Conservation (phyloP, 2,329 filamentous ascomycete genomes). For the Thielaviopsis euricoi region DNA sequence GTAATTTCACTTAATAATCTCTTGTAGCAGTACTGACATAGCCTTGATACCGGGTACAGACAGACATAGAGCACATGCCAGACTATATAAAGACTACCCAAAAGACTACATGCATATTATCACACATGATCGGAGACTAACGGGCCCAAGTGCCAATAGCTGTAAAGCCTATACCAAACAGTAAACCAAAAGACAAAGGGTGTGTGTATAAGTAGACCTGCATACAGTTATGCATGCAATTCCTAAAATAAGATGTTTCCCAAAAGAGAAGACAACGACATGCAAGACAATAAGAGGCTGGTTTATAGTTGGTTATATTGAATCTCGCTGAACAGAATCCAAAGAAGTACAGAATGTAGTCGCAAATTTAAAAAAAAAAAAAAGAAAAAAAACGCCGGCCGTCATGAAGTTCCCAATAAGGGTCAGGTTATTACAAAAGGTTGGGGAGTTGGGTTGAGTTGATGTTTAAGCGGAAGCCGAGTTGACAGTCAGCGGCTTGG, state of each 20-base stretch:
- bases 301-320: not conserved
- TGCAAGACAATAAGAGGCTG: not conserved
- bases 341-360: not conserved
- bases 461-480: slow-evolving; percentile 15
- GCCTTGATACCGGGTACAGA: not conserved
- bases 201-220: not conserved
- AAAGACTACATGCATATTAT: too few species aligned
- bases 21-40: not conserved
- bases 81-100: not conserved
- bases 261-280: not conserved
- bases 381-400: not conserved
- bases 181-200: not conserved
- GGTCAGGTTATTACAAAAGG: too few species aligned
- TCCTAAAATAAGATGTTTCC: not conserved
- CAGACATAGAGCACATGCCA: not conserved
- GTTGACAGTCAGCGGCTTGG: slow-evolving; percentile 9
- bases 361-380: not conserved
- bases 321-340: not conserved
- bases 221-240: not conserved
- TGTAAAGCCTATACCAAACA: not conserved
- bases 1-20: too few species aligned
- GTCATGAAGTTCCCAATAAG: not conserved
- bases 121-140: not conserved
- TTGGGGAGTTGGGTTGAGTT: not conserved
- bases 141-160: not conserved